Evolutionary conservation across 495 filamentous ascomycete species (phyloP).

Genomic region (Xylaria castorea): DNA sequence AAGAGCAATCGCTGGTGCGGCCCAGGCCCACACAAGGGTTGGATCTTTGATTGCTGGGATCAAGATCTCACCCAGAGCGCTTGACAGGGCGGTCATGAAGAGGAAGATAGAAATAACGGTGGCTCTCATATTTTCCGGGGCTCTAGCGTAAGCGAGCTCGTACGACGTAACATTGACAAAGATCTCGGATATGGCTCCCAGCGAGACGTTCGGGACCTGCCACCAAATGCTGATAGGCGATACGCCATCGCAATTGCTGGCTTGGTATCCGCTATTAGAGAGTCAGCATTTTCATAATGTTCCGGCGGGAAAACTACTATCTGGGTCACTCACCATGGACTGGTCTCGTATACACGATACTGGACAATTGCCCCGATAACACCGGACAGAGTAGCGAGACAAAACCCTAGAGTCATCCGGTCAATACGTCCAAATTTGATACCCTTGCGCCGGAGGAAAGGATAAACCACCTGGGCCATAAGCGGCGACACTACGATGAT

Average conservation of each 20-base stretch:
- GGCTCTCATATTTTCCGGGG: slow-evolving; percentile 65
- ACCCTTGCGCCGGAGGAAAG: slow-evolving; percentile 58
- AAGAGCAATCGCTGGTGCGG: slow-evolving; percentile 56
- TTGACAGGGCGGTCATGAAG: slow-evolving; percentile 52
- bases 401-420: slow-evolving; percentile 71
- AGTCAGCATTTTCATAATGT: slow-evolving; percentile 26
- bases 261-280: slow-evolving; percentile 46
- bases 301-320: neutral
- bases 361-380: slow-evolving; percentile 68
- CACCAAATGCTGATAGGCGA: slow-evolving; percentile 61
- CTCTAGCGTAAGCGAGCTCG: slow-evolving; percentile 68
- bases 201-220: slow-evolving; percentile 51
- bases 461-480: slow-evolving; percentile 66
- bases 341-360: slow-evolving; percentile 65
- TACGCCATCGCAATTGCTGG: slow-evolving; percentile 49
- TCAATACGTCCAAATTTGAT: slow-evolving; percentile 69
- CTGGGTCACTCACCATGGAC: slow-evolving; percentile 51
- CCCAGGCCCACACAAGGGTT: slow-evolving; percentile 60
- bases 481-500: slow-evolving; percentile 73
- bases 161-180: slow-evolving; percentile 68
- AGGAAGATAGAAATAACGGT: slow-evolving; percentile 56
- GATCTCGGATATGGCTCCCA: slow-evolving; percentile 63
- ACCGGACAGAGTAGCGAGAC: slow-evolving; percentile 54
- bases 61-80: slow-evolving; percentile 59
- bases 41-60: slow-evolving; percentile 64